phyloP scores from a whole-genome alignment of 192 early-diverging fungal species.

The Coemansia sp. region DNA sequence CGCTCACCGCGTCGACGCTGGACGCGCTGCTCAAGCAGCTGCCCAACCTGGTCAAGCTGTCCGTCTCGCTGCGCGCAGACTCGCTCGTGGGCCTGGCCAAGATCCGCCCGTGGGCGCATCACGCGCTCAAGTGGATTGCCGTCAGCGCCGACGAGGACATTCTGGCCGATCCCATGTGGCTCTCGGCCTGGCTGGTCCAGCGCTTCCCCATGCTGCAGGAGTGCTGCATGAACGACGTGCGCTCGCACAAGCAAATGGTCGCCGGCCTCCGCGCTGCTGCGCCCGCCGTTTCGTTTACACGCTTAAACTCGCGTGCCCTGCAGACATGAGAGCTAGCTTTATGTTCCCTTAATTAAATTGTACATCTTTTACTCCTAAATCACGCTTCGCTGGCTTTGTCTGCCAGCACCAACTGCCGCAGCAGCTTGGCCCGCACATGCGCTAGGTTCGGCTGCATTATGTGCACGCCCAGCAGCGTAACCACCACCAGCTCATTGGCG shows the following conservation, averaged over 20 bases:
- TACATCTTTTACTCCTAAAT: too few species aligned
- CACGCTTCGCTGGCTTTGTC: neutral
- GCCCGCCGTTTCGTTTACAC: conserved; percentile 27
- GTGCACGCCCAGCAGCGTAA: conserved; percentile 52
- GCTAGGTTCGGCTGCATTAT: conserved; percentile 50
- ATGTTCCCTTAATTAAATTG: too few species aligned
- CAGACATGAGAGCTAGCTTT: conserved; percentile 12
- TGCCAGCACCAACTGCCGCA: conserved; percentile 22
- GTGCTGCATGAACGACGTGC: conserved; percentile 41
- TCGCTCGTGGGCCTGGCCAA: neutral
- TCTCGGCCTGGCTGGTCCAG: conserved; percentile 34
- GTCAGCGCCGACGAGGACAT: conserved; percentile 45
- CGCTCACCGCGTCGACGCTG: conserved; percentile 34
- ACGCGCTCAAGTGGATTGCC: conserved; percentile 17
- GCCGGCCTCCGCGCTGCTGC: conserved; percentile 25
- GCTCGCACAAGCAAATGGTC: conserved; percentile 29
- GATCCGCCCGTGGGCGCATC: conserved; percentile 7
- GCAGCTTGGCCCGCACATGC: conserved; percentile 30
- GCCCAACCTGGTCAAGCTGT: conserved; percentile 25
- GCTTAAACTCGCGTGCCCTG: conserved; percentile 31
- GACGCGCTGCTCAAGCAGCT: conserved; percentile 31
- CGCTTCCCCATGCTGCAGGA: conserved; percentile 40
- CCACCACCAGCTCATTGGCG: conserved; percentile 49
- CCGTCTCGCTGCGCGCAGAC: conserved; percentile 38
- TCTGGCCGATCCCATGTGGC: conserved; percentile 29